Conservation (phyloP, 257 asterid genomes). For the Ajuga chamaepitys region DNA sequence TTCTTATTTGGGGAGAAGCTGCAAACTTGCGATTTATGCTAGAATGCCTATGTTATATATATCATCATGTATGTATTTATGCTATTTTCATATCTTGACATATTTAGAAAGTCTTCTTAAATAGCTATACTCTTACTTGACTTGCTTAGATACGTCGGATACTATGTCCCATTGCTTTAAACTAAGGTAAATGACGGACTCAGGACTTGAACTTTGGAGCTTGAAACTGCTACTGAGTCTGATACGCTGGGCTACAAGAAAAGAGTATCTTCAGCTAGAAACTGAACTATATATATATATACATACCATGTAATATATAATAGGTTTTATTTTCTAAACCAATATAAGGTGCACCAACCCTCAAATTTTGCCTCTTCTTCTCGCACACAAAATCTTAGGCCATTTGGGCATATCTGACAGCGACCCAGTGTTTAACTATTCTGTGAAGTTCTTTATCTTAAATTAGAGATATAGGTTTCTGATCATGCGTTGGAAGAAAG, state of each 20-base stretch:
- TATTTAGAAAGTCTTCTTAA: not conserved
- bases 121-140: not conserved
- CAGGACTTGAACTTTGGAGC: not conserved
- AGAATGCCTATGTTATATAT: too few relatives aligned
- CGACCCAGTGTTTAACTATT: too few relatives aligned
- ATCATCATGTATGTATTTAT: slow-evolving; percentile 69
- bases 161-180: not conserved
- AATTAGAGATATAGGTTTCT: not conserved
- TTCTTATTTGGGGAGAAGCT: slow-evolving; percentile 99
- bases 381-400: not conserved
- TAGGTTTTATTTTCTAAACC: not conserved
- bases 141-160: not conserved
- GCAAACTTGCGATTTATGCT: slow-evolving; percentile 98
- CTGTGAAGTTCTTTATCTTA: too few relatives aligned
- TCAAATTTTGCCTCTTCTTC: too few relatives aligned
- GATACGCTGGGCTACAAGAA: not conserved
- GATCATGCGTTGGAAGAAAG: not conserved
- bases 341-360: not conserved
- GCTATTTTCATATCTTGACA: not conserved
- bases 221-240: not conserved
- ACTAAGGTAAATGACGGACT: not conserved
- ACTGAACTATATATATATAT: too few relatives aligned
- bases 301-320: too few relatives aligned
- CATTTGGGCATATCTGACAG: not conserved
- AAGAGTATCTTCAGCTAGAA: not conserved